Base-by-base conservation (phyloP, 495 filamentous ascomycete genomes). In the Xylaria bambusicola region DNA sequence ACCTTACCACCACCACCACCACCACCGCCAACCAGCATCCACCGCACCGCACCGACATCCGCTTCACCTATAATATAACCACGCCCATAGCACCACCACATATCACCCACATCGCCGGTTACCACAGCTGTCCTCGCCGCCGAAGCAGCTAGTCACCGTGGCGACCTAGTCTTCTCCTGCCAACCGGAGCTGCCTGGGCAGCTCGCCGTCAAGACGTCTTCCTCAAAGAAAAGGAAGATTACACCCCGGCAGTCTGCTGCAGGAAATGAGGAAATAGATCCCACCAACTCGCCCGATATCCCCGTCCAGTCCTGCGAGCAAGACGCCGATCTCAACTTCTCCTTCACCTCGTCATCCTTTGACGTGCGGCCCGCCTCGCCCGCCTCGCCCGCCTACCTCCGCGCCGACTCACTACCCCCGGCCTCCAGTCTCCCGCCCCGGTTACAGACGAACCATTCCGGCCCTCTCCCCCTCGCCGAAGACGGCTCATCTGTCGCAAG, bases 191-290 rank as follows among this genome's bases (percentile, higher is more conserved):
- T 82, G 80, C 79, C 59, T 62, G 58, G 62, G 86, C 87, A 89
- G 88, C 88, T 89, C 88, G 77, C 81, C 75, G 83, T 84, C 88
- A 92, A 82, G 72, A 92, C 89, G 90, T 89, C 90, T 85, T 90
- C 88, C 77, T 82, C 82, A 81, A 95, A 95, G 88, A 92, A 91
- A 86, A 84, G 91, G 74, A 92, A 88, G 83, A 83, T 92, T 75
- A 85, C 63, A 46, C 13, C 82, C 66, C 82, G 82, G 78, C 80
- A 80, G 67, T 64, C 71, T 50, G 65, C 67, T 41, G 3, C 65
- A 65, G 69, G 66, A 71, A 63, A 73, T 61, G 69, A 72, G 26
- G 56, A 53, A 62, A 62, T 67, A 56, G 61, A 71, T 42, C 60
- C 66, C 60, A 58, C 58, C 54, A 65, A 58, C 64, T 63, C 71